Evolutionary conservation across 257 asterid species (phyloP).

Genomic region (Verbascum thapsus): DNA sequence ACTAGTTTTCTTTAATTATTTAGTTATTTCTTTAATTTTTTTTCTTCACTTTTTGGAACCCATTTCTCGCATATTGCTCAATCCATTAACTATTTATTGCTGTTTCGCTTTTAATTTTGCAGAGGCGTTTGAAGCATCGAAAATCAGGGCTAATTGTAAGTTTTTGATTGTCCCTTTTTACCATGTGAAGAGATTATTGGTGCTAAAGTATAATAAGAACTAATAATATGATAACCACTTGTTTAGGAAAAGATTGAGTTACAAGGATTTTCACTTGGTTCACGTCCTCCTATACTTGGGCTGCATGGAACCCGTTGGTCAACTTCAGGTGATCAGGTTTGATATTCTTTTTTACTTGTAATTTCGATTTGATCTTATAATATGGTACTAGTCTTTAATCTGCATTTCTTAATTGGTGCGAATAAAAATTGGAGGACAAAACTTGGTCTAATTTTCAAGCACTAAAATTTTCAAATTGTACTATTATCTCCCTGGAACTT

Average conservation of each 20-base stretch:
- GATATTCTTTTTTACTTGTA: constrained; percentile 34
- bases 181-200: constrained; percentile 22
- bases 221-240: constrained; percentile 17
- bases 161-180: constrained; percentile 24
- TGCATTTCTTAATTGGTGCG: background rate
- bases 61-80: background rate
- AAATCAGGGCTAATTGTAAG: constrained; percentile 87
- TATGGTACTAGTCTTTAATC: background rate
- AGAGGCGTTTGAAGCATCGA: constrained; percentile 92
- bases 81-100: too few species aligned
- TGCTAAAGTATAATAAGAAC: constrained; percentile 22
- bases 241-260: constrained; percentile 86
- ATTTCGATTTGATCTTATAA: background rate
- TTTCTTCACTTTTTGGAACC: background rate
- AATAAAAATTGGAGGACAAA: background rate
- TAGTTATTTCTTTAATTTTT: background rate
- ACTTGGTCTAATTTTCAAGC: background rate
- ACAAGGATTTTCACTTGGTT: constrained; percentile 86
- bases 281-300: constrained; percentile 84
- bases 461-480: background rate
- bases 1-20: background rate
- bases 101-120: constrained; percentile 39
- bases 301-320: constrained; percentile 86
- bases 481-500: background rate
- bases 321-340: constrained; percentile 87